Conservation (phyloP, 805 yeast species). For the Jamesozyma lodderae region DNA sequence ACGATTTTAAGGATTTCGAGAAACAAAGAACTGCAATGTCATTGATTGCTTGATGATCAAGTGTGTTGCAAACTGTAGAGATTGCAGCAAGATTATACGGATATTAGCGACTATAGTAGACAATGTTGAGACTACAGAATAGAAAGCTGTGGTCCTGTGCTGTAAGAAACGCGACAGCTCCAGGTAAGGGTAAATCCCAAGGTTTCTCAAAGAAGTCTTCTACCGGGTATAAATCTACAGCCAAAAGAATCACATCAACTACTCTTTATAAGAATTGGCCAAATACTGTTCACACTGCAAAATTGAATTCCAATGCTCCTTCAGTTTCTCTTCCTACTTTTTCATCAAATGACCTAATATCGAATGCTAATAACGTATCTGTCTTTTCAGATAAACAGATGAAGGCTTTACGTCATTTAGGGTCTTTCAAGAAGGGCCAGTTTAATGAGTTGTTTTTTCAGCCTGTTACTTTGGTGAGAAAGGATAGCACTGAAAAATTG, state of each 20-base stretch:
- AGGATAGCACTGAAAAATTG: slow-evolving; percentile 36
- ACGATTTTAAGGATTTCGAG: no score
- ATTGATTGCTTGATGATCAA: no score
- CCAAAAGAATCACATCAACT: slow-evolving; percentile 23
- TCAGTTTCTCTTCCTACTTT: slow-evolving; percentile 18
- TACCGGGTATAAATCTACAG: slow-evolving; percentile 12
- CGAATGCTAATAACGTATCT: slow-evolving; percentile 26
- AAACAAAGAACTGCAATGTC: no score
- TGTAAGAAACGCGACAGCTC: slow-evolving; percentile 11
- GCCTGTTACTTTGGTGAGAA: slow-evolving; percentile 53
- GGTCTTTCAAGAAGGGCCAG: slow-evolving; percentile 61
- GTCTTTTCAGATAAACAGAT: slow-evolving; percentile 37
- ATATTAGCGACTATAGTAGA: no score
- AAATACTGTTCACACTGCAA: slow-evolving; percentile 27
- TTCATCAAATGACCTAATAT: slow-evolving; percentile 10
- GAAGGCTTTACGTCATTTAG: slow-evolving; percentile 41
- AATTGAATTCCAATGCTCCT: slow-evolving; percentile 23
- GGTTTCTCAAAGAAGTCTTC: slow-evolving; percentile 24
- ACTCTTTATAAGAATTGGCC: slow-evolving; percentile 30
- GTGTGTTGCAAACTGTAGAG: no score
- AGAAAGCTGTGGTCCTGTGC: slow-evolving; percentile 13
- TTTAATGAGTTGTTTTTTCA: slow-evolving; percentile 53
- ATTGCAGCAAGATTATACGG: no score
- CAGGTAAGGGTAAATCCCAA: slow-evolving; percentile 19
- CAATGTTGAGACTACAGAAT: slow-evolving; percentile 17